Base-by-base conservation (phyloP, 2,329 filamentous ascomycete species). In the Venturia asperata region DNA sequence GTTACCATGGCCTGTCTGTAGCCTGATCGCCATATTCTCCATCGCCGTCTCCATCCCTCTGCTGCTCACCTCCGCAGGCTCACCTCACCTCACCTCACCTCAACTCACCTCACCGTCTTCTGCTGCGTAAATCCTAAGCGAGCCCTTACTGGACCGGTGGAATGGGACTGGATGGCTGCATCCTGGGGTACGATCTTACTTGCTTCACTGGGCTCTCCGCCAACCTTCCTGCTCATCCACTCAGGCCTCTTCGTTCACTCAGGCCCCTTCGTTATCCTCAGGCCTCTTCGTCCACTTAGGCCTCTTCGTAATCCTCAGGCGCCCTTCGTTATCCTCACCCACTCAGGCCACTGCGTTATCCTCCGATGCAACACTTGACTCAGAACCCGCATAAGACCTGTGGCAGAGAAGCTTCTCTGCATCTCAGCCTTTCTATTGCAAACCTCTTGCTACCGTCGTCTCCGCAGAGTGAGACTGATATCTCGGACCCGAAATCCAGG, bases 51-150 rank as follows among this genome's bases (percentile, higher is more conserved):
- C 24, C 3, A 13, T 6, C 30, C 6, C 30, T 34, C 30, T 37
- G 52, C 11, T 58, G 27, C 27, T 58, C 52, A 58, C 52, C 52
- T 58, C 52, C 52, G 27, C 52, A 58, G 17, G 52, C 19, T 58
- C 52, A n/a, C n/a, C n/a, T n/a, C n/a, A n/a, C n/a, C n/a, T n/a
- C n/a, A n/a, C n/a, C n/a, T n/a, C n/a, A n/a, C n/a, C n/a, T n/a
- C n/a, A n/a, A n/a, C n/a, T n/a, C n/a, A n/a, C n/a, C n/a, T n/a
- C n/a, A 37, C 30, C 52, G 52, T 39, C 15, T n/a, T 15, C 30
- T n/a, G 17, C 13, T 37, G 27, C 52, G 5, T 11, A 34, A 10
- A 19, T 56, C 27, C 27, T 27, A 56, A 56, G 52, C 52, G 52
- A 56, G 27, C 11, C 30, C 52, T 24, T 13, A 19, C n/a, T n/a